phyloP scores from a whole-genome alignment of 2,329 filamentous ascomycete genomes.

The Phyllosticta citriasiana region DNA sequence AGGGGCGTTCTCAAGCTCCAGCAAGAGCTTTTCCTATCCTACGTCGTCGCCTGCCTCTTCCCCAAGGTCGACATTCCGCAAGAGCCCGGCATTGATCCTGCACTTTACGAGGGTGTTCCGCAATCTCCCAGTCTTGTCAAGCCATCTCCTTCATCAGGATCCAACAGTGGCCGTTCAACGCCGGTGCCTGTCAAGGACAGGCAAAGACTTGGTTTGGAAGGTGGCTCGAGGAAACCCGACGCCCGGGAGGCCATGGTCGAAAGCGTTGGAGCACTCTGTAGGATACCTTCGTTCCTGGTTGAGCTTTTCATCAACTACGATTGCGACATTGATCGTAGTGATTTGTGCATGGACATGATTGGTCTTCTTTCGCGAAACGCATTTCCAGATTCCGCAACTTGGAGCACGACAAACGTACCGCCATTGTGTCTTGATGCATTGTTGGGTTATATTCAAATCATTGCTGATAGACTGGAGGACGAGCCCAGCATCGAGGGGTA shows the following conservation, averaged over 20 bases:
- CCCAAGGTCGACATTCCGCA: conserved; percentile 88
- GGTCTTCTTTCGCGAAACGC: conserved; percentile 88
- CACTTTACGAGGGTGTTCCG: conserved; percentile 85
- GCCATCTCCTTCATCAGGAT: conserved; percentile 43
- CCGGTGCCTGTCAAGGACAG: conserved; percentile 87
- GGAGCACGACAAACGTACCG: conserved; percentile 97
- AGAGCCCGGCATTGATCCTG: conserved; percentile 81
- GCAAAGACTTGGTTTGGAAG: conserved; percentile 85
- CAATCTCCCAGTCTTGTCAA: conserved; percentile 83
- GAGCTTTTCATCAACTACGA: conserved; percentile 98
- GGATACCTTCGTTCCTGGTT: conserved; percentile 89
- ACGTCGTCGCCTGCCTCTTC: conserved; percentile 87
- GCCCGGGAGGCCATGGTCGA: conserved; percentile 98
- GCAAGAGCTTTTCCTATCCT: conserved; percentile 91
- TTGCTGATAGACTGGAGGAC: conserved; percentile 76
- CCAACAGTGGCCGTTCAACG: conserved; percentile 69
- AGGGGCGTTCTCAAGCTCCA: conserved; percentile 85
- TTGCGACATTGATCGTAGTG: conserved; percentile 81
- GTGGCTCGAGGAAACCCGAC: conserved; percentile 83
- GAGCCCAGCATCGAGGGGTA: conserved; percentile 53
- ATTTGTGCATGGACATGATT: conserved; percentile 92
- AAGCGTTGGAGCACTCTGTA: conserved; percentile 79
- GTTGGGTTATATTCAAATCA: conserved; percentile 81
- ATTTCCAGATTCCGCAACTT: conserved; percentile 92
- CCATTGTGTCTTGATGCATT: conserved; percentile 89